Base-by-base conservation (phyloP, 768 basidiomycete species). In the Suillus subalutaceus region DNA sequence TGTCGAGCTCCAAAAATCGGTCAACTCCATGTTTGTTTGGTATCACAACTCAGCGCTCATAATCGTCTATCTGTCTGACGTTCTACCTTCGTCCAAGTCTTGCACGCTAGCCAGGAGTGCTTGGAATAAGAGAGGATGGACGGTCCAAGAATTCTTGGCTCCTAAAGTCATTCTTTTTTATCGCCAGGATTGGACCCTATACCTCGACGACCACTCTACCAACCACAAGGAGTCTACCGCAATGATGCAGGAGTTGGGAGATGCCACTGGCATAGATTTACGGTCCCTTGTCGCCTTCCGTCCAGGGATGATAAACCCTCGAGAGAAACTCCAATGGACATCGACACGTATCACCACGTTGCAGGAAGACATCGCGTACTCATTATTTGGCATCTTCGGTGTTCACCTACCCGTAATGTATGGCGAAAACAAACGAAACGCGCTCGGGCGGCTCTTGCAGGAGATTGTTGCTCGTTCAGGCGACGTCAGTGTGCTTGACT, bases 21-120 rank as follows among this genome's bases (percentile, higher is more conserved):
- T 75, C 63, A 75, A 76, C 50, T 71, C 55, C 67, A 75, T 76
- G 74, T 75, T 74, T 41, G 61, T 66, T 2, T 75, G 74, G 74
- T 75, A 75, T 68, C 65, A 53, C 46, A 52, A 38, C 59, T 74
- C 74, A 26, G 68, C 72, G 3, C 52, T 74, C 43, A 75, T 73
- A 4, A 65, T 75, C 65, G 71, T 75, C 13, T 74, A 74, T 32
- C 72, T 74, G 30, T 65, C 65, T 7, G 74, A 75, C 38, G 67
- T 74, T 23, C 26, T 53, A 10, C 63, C 37, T 43, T 43, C 53
- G 4, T 41, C 53, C 6, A 35, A n/a, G 6, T 30, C 63, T 23
- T 20, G 44, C 2, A 23, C 35, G 2, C 20, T 40, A 26, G 15
- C 43, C 10, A 26, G 20, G 4, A 58, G 72, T 48, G 18, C 38